Evolutionary conservation across 2,329 filamentous ascomycete genomes (phyloP).

Genomic region (Aspergillus vadensis): DNA sequence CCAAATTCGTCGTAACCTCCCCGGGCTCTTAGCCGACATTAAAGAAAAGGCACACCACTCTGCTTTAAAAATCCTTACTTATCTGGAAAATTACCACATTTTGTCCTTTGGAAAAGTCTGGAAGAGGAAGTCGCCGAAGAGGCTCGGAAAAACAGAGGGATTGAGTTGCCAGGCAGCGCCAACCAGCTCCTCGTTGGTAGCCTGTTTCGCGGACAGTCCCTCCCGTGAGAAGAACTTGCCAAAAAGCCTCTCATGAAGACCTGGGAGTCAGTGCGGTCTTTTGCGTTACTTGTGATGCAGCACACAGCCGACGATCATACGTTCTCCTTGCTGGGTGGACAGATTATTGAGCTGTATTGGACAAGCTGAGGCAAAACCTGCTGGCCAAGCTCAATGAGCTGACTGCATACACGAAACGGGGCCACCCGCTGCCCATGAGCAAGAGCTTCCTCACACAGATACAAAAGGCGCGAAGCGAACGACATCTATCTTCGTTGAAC

Average conservation of each 20-base stretch:
- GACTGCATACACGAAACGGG: conserved; percentile 22
- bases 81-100: conserved; percentile 13
- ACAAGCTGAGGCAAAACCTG: conserved; percentile 21
- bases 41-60: conserved; percentile 24
- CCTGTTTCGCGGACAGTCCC: conserved; percentile 38
- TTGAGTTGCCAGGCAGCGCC: conserved; percentile 39
- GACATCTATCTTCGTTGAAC: conserved; percentile 12
- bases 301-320: conserved; percentile 29
- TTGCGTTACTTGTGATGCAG: conserved; percentile 27
- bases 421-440: conserved; percentile 27
- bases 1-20: conserved; percentile 33
- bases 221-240: conserved; percentile 38
- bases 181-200: conserved; percentile 36
- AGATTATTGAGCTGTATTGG: conserved; percentile 25
- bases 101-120: conserved; percentile 3
- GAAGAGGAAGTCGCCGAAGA: conserved; percentile 29
- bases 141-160: conserved; percentile 29
- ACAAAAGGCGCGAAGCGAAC: conserved; percentile 7
- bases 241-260: conserved; percentile 25
- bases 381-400: conserved; percentile 29
- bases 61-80: conserved; percentile 12
- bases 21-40: conserved; percentile 41
- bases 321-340: conserved; percentile 18
- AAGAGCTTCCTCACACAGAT: conserved; percentile 18
- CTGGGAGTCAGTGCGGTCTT: conserved; percentile 26